These are phyloP conservation scores for Solanum clarkiae DNA, from an alignment of 257 asterid species.

Conservation along the genomic window DNA sequence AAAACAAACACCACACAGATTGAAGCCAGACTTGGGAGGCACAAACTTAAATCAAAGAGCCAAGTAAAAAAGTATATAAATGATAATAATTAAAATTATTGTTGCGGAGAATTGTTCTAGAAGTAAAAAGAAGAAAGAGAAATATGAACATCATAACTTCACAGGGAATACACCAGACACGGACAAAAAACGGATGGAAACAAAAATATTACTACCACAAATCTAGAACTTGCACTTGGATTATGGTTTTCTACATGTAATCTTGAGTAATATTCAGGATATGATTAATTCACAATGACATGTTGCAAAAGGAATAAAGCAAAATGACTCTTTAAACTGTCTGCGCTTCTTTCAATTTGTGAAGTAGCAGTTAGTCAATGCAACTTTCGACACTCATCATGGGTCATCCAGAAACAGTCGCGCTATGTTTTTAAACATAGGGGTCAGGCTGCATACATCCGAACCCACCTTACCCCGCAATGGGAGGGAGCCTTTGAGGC, in stretches of 20 bases:
- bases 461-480: too few relatives aligned
- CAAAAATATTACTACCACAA: not conserved
- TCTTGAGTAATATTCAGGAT: not conserved
- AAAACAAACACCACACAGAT: not conserved
- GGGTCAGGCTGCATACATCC: too few relatives aligned
- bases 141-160: not conserved
- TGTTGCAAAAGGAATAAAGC: not conserved
- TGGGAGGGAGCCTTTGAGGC: too few relatives aligned
- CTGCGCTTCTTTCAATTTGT: too few relatives aligned
- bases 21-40: not conserved
- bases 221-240: not conserved
- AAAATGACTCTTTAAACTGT: too few relatives aligned
- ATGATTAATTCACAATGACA: not conserved
- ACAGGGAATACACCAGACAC: not conserved
- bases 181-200: not conserved
- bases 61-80: not conserved
- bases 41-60: not conserved
- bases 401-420: too few relatives aligned
- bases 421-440: too few relatives aligned
- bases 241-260: not conserved
- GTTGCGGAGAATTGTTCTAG: not conserved
- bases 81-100: not conserved
- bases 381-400: too few relatives aligned
- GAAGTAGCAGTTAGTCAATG: too few relatives aligned
- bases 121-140: not conserved